Conservation (phyloP, 768 basidiomycete genomes). For the Tricholoma terreum region DNA sequence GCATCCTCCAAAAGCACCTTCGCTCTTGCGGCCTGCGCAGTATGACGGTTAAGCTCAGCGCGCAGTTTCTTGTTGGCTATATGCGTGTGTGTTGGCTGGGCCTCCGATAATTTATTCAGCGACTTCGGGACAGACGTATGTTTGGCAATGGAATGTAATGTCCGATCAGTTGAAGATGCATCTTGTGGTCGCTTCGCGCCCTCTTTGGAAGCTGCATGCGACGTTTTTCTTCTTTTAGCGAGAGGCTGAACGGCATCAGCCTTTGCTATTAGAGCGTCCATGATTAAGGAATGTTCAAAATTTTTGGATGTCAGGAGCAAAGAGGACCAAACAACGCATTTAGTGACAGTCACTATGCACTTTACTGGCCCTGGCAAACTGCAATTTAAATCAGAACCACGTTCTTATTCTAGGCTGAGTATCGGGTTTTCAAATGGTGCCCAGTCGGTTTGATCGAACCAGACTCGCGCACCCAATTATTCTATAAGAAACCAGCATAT, state of each 20-base stretch:
- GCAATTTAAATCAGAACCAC: too few relatives aligned
- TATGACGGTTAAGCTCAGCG: conserved; percentile 61
- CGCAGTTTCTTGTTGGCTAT: conserved; percentile 76
- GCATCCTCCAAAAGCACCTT: conserved; percentile 66
- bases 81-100: conserved; percentile 50
- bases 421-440: too few relatives aligned
- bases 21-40: conserved; percentile 58
- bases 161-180: conserved; percentile 40
- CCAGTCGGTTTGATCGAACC: too few relatives aligned
- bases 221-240: conserved; percentile 41
- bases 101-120: conserved; percentile 48
- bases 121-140: conserved; percentile 68
- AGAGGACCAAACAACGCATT: neutral
- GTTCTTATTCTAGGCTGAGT: too few relatives aligned
- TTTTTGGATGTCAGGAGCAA: neutral
- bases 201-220: conserved; percentile 11
- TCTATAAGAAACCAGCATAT: too few relatives aligned
- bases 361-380: too few relatives aligned
- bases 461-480: too few relatives aligned
- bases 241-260: conserved; percentile 56
- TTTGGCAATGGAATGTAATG: conserved; percentile 52
- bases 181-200: conserved; percentile 25
- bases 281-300: conserved; percentile 19
- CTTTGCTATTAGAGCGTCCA: conserved; percentile 75
- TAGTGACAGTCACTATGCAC: too few relatives aligned